Evolutionary conservation across 139 green algal species (phyloP).

Genomic region (Coccomyxa sp.): DNA sequence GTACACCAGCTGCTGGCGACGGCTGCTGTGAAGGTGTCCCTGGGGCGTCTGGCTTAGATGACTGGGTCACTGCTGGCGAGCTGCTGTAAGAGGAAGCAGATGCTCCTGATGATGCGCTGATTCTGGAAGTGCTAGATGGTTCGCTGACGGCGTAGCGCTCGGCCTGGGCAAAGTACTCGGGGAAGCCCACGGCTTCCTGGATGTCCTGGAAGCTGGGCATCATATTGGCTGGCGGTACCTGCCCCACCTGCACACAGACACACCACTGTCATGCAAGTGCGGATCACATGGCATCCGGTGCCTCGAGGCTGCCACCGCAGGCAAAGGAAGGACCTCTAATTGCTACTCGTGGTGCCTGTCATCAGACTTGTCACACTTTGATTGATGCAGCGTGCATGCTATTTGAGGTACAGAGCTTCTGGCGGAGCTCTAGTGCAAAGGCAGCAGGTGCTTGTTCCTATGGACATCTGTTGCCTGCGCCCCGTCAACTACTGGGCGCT

Average conservation of each 20-base stretch:
- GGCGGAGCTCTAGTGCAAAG: too few relatives aligned
- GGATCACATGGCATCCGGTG: not conserved
- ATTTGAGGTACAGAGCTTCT: not conserved
- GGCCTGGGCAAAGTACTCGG: slow-evolving; percentile 50
- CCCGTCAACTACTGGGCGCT: too few relatives aligned
- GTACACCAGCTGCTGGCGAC: too few relatives aligned
- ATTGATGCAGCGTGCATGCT: not conserved
- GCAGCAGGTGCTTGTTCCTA: too few relatives aligned
- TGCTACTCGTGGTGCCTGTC: not conserved
- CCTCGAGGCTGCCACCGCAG: too few relatives aligned
- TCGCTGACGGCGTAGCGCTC: slow-evolving; percentile 26
- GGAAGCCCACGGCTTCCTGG: slow-evolving; percentile 68
- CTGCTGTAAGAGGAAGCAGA: too few relatives aligned
- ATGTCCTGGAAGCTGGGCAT: slow-evolving; percentile 52
- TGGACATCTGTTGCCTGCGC: too few relatives aligned
- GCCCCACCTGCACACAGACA: slow-evolving; percentile 17
- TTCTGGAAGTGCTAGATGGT: not conserved
- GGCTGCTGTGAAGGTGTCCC: too few relatives aligned
- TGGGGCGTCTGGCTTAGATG: too few relatives aligned
- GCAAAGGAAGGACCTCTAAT: not conserved
- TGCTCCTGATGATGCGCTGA: not conserved
- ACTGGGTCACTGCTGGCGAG: too few relatives aligned
- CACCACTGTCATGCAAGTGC: not conserved
- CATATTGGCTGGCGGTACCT: slow-evolving; percentile 16
- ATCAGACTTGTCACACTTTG: not conserved